Conservation (phyloP, 2,329 filamentous ascomycete species). For the Akanthomyces uredinophilus region DNA sequence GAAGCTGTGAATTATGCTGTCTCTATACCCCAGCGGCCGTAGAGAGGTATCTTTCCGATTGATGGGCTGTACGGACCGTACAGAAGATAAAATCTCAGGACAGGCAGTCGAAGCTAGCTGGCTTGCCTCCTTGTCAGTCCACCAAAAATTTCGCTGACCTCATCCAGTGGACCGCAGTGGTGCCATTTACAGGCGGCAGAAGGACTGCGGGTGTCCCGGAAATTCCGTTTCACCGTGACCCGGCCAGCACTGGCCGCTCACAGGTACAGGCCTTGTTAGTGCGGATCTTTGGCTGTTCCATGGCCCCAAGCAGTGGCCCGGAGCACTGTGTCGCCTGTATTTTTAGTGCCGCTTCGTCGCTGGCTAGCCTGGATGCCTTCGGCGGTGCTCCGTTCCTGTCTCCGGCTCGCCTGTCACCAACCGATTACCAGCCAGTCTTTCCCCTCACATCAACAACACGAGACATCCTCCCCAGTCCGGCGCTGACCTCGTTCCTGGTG, state of each 20-base stretch:
- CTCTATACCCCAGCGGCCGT: constrained; percentile 1
- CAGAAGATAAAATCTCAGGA: neutral
- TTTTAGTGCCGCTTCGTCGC: neutral
- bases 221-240: constrained; percentile 8
- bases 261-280: neutral
- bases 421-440: neutral
- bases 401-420: neutral
- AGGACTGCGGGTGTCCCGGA: neutral
- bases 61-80: neutral
- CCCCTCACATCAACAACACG: constrained; percentile 8
- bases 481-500: neutral
- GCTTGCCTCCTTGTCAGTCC: constrained; percentile 6
- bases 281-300: neutral
- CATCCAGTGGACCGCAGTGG: constrained; percentile 7
- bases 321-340: neutral
- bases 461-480: constrained; percentile 2
- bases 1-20: neutral
- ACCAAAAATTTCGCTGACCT: constrained; percentile 17
- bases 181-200: neutral
- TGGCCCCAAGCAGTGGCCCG: neutral
- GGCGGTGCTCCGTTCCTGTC: neutral
- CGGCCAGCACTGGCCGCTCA: neutral
- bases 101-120: constrained; percentile 1
- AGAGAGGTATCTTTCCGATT: neutral
- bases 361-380: neutral